Percentiles rank a stretch among this genome's conserved stretches.
Evolutionary conservation across 331 rosid species (phyloP).

Genomic region (Pyrus hybrid): DNA sequence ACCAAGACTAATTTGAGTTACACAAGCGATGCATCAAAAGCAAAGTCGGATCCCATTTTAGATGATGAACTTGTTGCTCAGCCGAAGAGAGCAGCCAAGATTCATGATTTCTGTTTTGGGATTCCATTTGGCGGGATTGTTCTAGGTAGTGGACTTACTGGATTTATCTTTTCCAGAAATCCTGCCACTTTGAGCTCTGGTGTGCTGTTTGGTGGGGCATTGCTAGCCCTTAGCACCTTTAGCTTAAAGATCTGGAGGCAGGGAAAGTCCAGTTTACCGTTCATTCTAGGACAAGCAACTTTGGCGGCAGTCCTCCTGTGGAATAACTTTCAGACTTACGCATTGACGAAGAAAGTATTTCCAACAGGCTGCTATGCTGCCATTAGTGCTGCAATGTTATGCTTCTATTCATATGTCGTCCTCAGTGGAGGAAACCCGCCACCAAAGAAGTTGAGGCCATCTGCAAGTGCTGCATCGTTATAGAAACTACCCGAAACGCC

Average conservation of each 20-base stretch:
- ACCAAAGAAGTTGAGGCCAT: slow-evolving; percentile 72
- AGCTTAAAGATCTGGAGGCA: slow-evolving; percentile 95
- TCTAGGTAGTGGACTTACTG: slow-evolving; percentile 66
- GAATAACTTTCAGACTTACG: slow-evolving; percentile 69
- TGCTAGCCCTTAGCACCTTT: slow-evolving; percentile 70
- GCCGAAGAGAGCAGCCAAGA: slow-evolving; percentile 53
- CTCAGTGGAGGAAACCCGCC: slow-evolving; percentile 90
- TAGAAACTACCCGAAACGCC: slow-evolving; percentile 7
- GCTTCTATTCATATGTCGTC: slow-evolving; percentile 77
- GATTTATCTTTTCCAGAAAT: slow-evolving; percentile 62
- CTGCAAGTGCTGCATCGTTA: slow-evolving; percentile 44
- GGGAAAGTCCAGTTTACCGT: slow-evolving; percentile 82
- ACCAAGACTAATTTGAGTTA: slow-evolving; percentile 30
- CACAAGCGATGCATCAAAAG: slow-evolving; percentile 32
- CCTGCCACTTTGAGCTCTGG: slow-evolving; percentile 53
- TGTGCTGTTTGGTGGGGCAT: slow-evolving; percentile 73
- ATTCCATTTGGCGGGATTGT: slow-evolving; percentile 94
- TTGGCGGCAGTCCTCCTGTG: slow-evolving; percentile 55
- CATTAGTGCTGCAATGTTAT: slow-evolving; percentile 83
- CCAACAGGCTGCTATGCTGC: slow-evolving; percentile 57
- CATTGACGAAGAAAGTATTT: slow-evolving; percentile 66
- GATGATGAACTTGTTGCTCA: slow-evolving; percentile 23
- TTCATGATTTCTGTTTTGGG: slow-evolving; percentile 97
- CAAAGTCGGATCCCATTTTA: slow-evolving; percentile 25
- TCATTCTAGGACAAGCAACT: slow-evolving; percentile 82